These are phyloP conservation scores for Friedmanniomyces simplex DNA, from an alignment of 495 filamentous ascomycete genomes.

Conservation along the genomic window DNA sequence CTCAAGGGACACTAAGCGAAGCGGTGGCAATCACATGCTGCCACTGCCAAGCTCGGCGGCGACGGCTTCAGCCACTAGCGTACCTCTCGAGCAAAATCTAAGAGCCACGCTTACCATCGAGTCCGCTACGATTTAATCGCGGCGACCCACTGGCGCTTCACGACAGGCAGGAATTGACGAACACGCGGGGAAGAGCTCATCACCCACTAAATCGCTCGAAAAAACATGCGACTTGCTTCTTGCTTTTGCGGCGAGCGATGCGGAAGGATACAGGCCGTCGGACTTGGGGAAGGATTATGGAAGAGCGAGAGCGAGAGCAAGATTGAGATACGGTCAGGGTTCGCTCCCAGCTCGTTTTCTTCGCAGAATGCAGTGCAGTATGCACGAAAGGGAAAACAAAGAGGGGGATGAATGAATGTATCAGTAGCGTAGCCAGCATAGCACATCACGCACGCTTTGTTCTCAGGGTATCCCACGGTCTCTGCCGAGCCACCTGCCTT, in stretches of 20 bases:
- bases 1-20: conserved; percentile 19
- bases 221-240: not conserved
- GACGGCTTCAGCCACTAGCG: conserved; percentile 19
- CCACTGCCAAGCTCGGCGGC: conserved; percentile 20
- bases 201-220: not conserved
- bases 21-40: conserved; percentile 21
- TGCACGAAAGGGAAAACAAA: too few relatives aligned
- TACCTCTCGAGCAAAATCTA: conserved; percentile 6
- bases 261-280: not conserved
- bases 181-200: not conserved
- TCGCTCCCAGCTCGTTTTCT: too few relatives aligned
- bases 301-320: not conserved
- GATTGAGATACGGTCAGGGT: too few relatives aligned
- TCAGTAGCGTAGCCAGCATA: too few relatives aligned
- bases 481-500: too few relatives aligned
- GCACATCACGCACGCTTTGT: too few relatives aligned
- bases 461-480: too few relatives aligned
- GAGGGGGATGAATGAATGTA: too few relatives aligned
- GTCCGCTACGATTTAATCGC: not conserved
- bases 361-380: too few relatives aligned
- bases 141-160: too few relatives aligned
- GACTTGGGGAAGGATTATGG: not conserved
- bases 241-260: not conserved
- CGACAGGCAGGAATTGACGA: too few relatives aligned
- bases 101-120: not conserved